Evolutionary conservation across 176 grass and related monocot species (phyloP).

Genomic region (Zea luxurians): DNA sequence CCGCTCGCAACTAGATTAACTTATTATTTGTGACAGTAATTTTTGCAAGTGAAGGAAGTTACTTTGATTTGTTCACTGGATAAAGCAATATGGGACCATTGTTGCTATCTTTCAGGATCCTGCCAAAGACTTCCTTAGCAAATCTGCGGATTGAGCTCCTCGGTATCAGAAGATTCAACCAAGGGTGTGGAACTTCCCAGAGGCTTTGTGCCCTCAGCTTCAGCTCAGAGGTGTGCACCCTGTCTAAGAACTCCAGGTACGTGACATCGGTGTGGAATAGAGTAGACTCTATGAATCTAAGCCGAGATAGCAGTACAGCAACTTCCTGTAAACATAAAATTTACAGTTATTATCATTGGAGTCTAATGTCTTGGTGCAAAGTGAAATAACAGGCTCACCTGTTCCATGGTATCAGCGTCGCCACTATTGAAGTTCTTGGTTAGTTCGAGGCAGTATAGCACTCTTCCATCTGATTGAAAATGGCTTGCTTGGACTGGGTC

Average conservation of each 20-base stretch:
- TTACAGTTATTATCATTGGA: conserved; percentile 21
- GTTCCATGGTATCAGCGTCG: conserved; percentile 52
- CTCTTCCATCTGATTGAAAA: conserved; percentile 69
- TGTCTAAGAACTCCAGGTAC: conserved; percentile 85
- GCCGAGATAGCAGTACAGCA: conserved; percentile 50
- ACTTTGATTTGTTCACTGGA: conserved; percentile 87
- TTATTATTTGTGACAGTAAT: not conserved
- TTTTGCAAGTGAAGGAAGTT: conserved; percentile 26
- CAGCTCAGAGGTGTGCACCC: conserved; percentile 80
- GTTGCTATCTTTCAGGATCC: conserved; percentile 81
- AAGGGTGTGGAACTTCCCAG: conserved; percentile 96
- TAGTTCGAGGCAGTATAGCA: conserved; percentile 90
- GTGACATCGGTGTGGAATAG: conserved; percentile 81
- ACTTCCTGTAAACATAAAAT: conserved; percentile 55
- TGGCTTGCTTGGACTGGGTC: conserved; percentile 70
- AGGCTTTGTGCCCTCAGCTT: conserved; percentile 79
- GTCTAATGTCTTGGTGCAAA: conserved; percentile 8
- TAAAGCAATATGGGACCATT: conserved; percentile 94
- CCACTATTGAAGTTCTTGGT: conserved; percentile 78
- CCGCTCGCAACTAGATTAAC: not conserved
- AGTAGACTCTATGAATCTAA: conserved; percentile 76
- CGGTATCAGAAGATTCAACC: conserved; percentile 91
- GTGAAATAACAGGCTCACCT: conserved; percentile 42
- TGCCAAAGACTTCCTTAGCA: conserved; percentile 74
- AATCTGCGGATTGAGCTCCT: conserved; percentile 67